Evolutionary conservation across 306 rosid species (phyloP).

Genomic region (Mucuna pruriens): DNA sequence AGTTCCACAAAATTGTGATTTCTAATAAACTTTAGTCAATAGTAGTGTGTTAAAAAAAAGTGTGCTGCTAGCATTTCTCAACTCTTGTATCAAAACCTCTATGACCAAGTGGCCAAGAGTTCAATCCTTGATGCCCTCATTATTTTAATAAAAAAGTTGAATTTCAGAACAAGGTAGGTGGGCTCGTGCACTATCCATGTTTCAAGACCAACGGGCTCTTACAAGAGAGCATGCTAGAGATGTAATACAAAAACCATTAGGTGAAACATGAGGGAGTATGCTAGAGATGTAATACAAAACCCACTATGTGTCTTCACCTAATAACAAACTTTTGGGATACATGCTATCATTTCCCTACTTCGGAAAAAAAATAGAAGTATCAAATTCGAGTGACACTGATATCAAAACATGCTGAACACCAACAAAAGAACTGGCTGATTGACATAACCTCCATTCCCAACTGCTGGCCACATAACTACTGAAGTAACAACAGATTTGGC

Average conservation of each 20-base stretch:
- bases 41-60: not conserved
- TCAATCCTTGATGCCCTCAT: not conserved
- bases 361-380: not conserved
- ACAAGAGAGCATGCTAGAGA: not conserved
- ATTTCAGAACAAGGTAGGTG: not conserved
- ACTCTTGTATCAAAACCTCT: not conserved
- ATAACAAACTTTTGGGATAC: not conserved
- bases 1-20: not conserved
- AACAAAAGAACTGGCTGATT: not conserved
- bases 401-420: conserved; percentile 10
- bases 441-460: not conserved
- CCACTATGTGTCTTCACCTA: not conserved
- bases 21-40: not conserved
- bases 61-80: not conserved
- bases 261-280: not conserved
- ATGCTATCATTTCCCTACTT: not conserved
- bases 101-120: not conserved
- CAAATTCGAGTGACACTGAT: not conserved
- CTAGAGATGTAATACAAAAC: not conserved
- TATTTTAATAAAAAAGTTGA: not conserved
- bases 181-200: not conserved
- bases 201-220: not conserved
- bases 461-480: not conserved
- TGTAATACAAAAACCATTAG: not conserved
- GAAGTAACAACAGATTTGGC: not conserved